Percentiles rank a stretch among this genome's conserved stretches.
Evolutionary conservation across 2,329 filamentous ascomycete species (phyloP).

Genomic region (Shiraia sp.): DNA sequence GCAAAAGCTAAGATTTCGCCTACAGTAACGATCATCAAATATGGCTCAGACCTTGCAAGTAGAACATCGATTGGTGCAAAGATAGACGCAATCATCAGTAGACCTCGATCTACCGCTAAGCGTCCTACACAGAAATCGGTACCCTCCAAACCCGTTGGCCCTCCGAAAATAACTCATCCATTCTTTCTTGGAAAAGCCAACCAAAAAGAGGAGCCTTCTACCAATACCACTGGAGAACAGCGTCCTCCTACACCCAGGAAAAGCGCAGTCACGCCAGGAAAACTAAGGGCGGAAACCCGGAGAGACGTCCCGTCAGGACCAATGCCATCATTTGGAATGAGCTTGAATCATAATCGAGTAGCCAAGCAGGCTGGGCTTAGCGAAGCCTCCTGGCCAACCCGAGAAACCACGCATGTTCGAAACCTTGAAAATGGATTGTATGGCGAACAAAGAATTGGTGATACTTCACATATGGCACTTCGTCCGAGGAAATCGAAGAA

Average conservation of each 20-base stretch:
- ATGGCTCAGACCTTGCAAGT: slow-evolving; percentile 56
- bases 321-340: slow-evolving; percentile 23
- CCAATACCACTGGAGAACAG: slow-evolving; percentile 12
- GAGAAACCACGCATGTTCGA: slow-evolving; percentile 56
- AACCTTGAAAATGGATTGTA: slow-evolving; percentile 18
- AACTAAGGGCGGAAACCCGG: slow-evolving; percentile 44
- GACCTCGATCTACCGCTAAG: slow-evolving; percentile 25
- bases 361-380: slow-evolving; percentile 67
- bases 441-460: neutral
- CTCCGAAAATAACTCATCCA: slow-evolving; percentile 63
- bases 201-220: slow-evolving; percentile 21
- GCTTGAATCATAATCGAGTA: slow-evolving; percentile 26
- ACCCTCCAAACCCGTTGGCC: slow-evolving; percentile 32
- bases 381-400: slow-evolving; percentile 73
- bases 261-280: slow-evolving; percentile 53
- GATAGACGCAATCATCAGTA: slow-evolving; percentile 66
- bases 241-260: slow-evolving; percentile 25
- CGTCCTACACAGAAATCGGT: slow-evolving; percentile 22
- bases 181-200: slow-evolving; percentile 67
- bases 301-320: slow-evolving; percentile 19
- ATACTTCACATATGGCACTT: slow-evolving; percentile 1
- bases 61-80: slow-evolving; percentile 58
- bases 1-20: slow-evolving; percentile 32
- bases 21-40: slow-evolving; percentile 61
- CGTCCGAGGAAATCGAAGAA: slow-evolving; percentile 47